Conservation (phyloP, 306 rosid genomes). For the Datisca glomerata region DNA sequence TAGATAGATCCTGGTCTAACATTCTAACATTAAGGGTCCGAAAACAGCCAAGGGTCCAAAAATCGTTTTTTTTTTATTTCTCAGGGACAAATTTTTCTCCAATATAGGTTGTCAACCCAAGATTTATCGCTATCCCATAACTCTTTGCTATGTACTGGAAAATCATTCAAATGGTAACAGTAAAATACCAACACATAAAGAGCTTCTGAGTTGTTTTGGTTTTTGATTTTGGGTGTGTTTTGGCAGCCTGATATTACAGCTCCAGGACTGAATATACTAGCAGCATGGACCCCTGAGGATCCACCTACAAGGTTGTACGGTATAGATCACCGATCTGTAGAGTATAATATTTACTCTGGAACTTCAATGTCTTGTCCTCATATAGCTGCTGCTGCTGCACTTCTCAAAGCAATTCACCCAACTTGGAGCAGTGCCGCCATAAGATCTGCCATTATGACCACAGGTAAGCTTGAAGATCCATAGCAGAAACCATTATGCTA, state of each 20-base stretch:
- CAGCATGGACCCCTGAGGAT: slow-evolving; percentile 74
- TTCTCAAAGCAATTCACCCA: slow-evolving; percentile 76
- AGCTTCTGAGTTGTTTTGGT: too few relatives aligned
- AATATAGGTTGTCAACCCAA: too few relatives aligned
- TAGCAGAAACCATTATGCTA: neutral
- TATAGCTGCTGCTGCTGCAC: slow-evolving; percentile 59
- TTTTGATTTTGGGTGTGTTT: neutral
- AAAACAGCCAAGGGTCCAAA: too few relatives aligned
- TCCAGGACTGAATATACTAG: slow-evolving; percentile 83
- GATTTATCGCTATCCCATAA: too few relatives aligned
- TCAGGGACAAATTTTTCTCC: too few relatives aligned
- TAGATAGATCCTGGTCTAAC: too few relatives aligned
- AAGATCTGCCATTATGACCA: slow-evolving; percentile 83
- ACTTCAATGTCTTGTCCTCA: slow-evolving; percentile 99
- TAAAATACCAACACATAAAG: too few relatives aligned
- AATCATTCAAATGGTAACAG: too few relatives aligned
- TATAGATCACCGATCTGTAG: slow-evolving; percentile 44
- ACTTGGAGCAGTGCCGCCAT: slow-evolving; percentile 82
- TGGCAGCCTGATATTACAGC: slow-evolving; percentile 98
- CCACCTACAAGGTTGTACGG: slow-evolving; percentile 51
- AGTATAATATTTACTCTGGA: slow-evolving; percentile 67
- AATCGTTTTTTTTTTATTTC: too few relatives aligned
- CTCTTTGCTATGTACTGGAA: too few relatives aligned
- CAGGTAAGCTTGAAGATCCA: slow-evolving; percentile 28
- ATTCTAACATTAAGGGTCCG: too few relatives aligned